A percentile compares a stretch with the other conserved stretches of the same genome.
Evolutionary conservation across 306 rosid genomes (phyloP).

Genomic region (Quercus glauca): DNA sequence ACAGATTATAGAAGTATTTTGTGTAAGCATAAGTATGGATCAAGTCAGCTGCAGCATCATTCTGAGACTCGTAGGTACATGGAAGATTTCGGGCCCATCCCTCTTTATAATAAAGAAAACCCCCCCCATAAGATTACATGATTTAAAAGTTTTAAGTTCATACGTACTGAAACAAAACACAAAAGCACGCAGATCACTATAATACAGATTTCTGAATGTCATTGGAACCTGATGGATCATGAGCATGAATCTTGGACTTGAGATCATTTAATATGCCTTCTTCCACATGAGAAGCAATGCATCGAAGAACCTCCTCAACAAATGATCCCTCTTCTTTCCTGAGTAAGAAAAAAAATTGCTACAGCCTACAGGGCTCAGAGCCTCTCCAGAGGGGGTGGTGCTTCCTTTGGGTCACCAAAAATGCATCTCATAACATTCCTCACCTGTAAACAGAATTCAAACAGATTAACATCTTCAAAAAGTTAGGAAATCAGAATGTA

Average conservation of each 20-base stretch:
- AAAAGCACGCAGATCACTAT: conserved; percentile 45
- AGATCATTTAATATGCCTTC: conserved; percentile 64
- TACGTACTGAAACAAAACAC: conserved; percentile 10
- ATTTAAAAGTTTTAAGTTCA: not conserved
- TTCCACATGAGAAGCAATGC: conserved; percentile 67
- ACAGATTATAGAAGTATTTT: conserved; percentile 23
- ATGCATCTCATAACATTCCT: conserved; percentile 87
- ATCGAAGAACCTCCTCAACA: conserved; percentile 85
- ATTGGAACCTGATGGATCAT: conserved; percentile 61
- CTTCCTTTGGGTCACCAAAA: conserved; percentile 87
- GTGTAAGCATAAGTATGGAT: conserved; percentile 92
- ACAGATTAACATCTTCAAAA: conserved; percentile 20
- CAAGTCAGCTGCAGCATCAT: conserved; percentile 98
- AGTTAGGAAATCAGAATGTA: conserved; percentile 16
- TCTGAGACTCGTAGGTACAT: conserved; percentile 90
- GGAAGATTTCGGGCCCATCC: conserved; percentile 82
- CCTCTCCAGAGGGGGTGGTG: conserved; percentile 94
- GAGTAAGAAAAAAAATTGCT: conserved; percentile 59
- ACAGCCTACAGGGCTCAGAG: conserved; percentile 50
- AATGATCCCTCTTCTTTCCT: conserved; percentile 96
- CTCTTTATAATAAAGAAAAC: conserved; percentile 48
- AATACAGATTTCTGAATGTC: conserved; percentile 68
- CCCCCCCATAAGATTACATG: not conserved
- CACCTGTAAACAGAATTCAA: conserved; percentile 47
- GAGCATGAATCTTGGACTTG: conserved; percentile 59